A percentile compares a stretch with the other conserved stretches of the same genome.
phyloP scores from a whole-genome alignment of 805 yeast genomes.

The Ogataea nitratoaversa region DNA sequence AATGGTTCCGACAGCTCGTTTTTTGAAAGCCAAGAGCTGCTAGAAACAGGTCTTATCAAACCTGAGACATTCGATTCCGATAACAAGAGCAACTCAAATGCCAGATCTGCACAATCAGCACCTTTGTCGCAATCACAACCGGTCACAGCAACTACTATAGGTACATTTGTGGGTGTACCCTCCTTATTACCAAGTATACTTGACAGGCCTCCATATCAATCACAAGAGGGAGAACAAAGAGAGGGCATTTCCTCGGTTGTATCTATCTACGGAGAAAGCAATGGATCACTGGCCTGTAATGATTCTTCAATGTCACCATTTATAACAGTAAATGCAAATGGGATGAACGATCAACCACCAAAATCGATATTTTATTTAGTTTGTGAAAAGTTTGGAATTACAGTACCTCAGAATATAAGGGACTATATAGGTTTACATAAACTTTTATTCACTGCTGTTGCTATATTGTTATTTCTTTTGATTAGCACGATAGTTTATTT shows the following conservation, averaged over 20 bases:
- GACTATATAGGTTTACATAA: conserved; percentile 9
- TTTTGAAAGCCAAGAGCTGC: neutral
- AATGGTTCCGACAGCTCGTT: neutral
- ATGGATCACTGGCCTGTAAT: too few relatives aligned
- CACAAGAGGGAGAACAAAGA: neutral
- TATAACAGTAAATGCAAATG: too few relatives aligned
- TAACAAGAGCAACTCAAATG: too few relatives aligned
- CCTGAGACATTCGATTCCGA: too few relatives aligned
- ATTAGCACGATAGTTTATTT: conserved; percentile 11
- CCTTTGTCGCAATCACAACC: too few relatives aligned
- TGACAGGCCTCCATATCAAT: too few relatives aligned
- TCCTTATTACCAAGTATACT: too few relatives aligned
- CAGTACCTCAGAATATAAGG: neutral
- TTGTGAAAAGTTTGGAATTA: neutral
- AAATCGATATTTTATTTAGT: neutral
- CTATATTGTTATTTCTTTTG: conserved; percentile 5
- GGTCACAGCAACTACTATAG: too few relatives aligned
- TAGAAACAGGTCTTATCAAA: neutral
- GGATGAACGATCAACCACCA: too few relatives aligned
- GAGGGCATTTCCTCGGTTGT: neutral
- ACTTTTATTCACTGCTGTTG: conserved; percentile 4
- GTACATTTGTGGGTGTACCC: too few relatives aligned
- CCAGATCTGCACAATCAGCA: too few relatives aligned
- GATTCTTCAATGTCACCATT: too few relatives aligned
- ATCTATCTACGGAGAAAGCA: neutral